Evolutionary conservation across 441 rosid species (phyloP).

Genomic region (Lepidium campestre): DNA sequence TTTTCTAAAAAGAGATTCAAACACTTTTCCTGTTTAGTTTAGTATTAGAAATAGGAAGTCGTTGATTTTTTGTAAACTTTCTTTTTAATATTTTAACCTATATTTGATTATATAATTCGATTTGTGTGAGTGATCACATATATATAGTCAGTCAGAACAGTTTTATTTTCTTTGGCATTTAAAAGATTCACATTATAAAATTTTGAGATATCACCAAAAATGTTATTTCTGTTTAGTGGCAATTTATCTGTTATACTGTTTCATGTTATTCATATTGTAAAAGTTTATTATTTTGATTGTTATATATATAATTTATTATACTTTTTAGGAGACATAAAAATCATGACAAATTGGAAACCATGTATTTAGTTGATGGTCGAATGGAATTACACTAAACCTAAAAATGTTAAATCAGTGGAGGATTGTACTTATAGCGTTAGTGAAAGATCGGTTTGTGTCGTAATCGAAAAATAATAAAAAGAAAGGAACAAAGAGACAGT

Average conservation of each 20-base stretch:
- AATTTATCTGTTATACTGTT: neutral
- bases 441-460: constrained; percentile 18
- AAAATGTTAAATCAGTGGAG: constrained; percentile 21
- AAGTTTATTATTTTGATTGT: neutral
- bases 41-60: neutral
- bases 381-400: constrained; percentile 21
- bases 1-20: neutral
- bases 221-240: neutral
- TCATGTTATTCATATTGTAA: neutral
- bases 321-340: neutral
- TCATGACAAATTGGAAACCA: constrained; percentile 8
- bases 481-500: constrained; percentile 16
- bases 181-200: neutral
- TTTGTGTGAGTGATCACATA: too few relatives aligned
- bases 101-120: too few relatives aligned
- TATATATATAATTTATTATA: neutral
- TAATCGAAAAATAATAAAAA: neutral
- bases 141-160: too few relatives aligned
- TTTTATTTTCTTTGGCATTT: neutral
- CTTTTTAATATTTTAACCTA: too few relatives aligned
- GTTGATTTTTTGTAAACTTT: neutral
- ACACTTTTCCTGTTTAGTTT: neutral
- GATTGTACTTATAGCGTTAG: constrained; percentile 7
- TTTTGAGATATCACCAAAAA: neutral
- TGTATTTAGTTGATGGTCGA: constrained; percentile 14